Base-by-base conservation (phyloP, 2,329 filamentous ascomycete species). In the Talaromyces verruculosus region DNA sequence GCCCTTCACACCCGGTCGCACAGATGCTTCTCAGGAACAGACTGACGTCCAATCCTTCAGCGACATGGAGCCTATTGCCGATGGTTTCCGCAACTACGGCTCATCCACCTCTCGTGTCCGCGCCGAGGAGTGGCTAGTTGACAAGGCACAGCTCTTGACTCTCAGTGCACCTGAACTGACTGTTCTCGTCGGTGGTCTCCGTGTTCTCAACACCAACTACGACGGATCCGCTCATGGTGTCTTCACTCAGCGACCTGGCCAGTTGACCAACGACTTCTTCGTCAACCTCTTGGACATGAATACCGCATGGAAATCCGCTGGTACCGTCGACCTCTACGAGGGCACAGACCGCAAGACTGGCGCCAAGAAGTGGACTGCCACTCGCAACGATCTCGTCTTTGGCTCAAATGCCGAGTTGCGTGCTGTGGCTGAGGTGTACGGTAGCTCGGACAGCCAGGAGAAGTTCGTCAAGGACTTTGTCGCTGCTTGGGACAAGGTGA, bases 81-180 rank as follows among this genome's bases (percentile, higher is more conserved):
- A 93, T 69, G 89, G 89, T 5, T 93, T 93, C 89, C 89, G 90
- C 74, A 93, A 91, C 84, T 92, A 90, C 75, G 90, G 89, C 73
- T 82, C 85, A 69, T 85, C 85, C 1, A 87, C 84, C 2, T 67
- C 78, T 1, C 87, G 88, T 49, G 88, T 88, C 37, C 84, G 83
- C 70, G 84, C 87, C 6, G 91, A 93, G 80, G 85, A 91, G 72
- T 84, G 87, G 74, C 84, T 93, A 22, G 83, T 93, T 60, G 91
- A 93, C 84, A 84, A 83, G 69, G 91, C 91, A 1, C 82, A 90
- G 68, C 86, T 90, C 22, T 85, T 93, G 17, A 90, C 84, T 2
- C 86, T 93, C 7, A 85, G 89, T 8, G 84, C 88, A 0, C 90
- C 90, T 0, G 89, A 93, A 78, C 72, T 92, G 74, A 88, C 89